Base-by-base conservation (phyloP, 257 asterid genomes). In the Fraxinus pennsylvanica region DNA sequence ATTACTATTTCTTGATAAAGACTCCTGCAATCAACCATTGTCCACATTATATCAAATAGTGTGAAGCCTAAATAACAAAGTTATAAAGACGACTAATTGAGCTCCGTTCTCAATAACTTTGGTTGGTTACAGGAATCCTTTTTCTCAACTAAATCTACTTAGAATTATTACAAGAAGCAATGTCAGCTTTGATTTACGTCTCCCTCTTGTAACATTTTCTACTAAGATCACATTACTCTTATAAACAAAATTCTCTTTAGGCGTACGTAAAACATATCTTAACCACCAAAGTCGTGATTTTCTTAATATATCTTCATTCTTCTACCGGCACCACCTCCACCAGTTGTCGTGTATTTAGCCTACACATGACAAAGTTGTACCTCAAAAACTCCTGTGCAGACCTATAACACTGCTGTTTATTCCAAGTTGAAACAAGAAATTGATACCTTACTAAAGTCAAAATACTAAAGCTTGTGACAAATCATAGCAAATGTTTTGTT, bases 351-450 rank as follows among this genome's bases (percentile, higher is more conserved):
- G 21, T 47, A 4, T 14, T 47, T n/a, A 47, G 59, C 21, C 59
- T n/a, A 57, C 66, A 57, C 66, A 6, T 54, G 21, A 29, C 29
- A 25, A 29, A 21, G 72, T 10, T 78, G n/a, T 54, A 68, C 67
- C 38, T 71, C 32, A 45, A 15, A 39, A 19, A 8, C 45, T 67
- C 74, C 21, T 54, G 79, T 83, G 39, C 77, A 76, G 69, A 47
- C 68, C 45, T 33, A n/a, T 9, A 6, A 50, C 63, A 39, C 17
- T 74, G 67, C 76, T 73, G 81, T 36, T 47, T 76, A 36, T 71
- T 61, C 78, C 12, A 81, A 66, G 84, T 22, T 32, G 39, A 43
- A 50, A 68, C 79, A 35, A 66, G 47, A 57, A 73, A 54, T 35
- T 9, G 68, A 36, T 76, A 36, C 59, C 68, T 73, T 29, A 39